Conservation (phyloP, 495 filamentous ascomycete genomes). For the Xylaria scruposa region DNA sequence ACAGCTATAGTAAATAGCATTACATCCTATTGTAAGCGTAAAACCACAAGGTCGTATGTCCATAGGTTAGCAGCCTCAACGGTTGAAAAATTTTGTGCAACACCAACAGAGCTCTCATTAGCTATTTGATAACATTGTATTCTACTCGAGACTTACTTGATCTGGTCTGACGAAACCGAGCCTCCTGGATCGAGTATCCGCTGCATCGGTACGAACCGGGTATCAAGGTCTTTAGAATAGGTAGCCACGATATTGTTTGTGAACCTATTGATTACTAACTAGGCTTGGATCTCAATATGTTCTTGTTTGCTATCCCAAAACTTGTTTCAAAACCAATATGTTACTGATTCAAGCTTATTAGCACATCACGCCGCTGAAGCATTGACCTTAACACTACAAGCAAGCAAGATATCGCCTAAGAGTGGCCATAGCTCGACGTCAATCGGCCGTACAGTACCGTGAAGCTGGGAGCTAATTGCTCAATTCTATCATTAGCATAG, state of each 20-base stretch:
- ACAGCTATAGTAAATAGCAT: not conserved
- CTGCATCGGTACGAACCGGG: not conserved
- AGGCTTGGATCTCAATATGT: conserved; percentile 1
- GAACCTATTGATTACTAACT: not conserved
- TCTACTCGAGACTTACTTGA: not conserved
- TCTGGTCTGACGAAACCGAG: too few relatives aligned
- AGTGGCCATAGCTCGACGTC: not conserved
- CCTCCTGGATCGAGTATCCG: not conserved
- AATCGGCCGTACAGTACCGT: not conserved
- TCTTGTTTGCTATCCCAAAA: conserved; percentile 1
- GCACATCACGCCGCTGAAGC: not conserved
- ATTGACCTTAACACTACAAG: not conserved
- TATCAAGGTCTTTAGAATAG: not conserved
- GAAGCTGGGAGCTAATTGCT: not conserved
- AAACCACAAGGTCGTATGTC: not conserved
- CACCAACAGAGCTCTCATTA: not conserved
- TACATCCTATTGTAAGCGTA: not conserved
- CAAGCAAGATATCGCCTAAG: not conserved
- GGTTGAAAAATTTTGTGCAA: not conserved
- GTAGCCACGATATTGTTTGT: not conserved
- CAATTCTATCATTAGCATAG: not conserved
- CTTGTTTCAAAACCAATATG: not conserved
- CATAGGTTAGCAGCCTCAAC: not conserved
- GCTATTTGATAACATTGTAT: not conserved
- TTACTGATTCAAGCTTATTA: not conserved